Percentiles rank a stretch among this genome's conserved stretches.
Conservation (phyloP, 768 basidiomycete genomes). For the Krasilnikovozyma curviuscula region DNA sequence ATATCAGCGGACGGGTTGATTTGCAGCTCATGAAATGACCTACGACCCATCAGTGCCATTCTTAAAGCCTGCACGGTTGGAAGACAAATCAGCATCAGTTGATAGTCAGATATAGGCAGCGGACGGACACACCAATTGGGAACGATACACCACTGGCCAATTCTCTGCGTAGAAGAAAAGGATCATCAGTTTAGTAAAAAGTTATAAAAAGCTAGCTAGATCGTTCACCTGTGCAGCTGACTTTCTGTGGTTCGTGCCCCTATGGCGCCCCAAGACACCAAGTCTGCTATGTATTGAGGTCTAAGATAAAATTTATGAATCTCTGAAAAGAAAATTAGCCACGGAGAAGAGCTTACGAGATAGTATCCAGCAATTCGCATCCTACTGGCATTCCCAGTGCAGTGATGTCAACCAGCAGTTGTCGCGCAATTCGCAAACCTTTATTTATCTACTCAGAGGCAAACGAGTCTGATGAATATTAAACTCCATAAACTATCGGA, state of each 20-base stretch:
- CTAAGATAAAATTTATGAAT: background rate
- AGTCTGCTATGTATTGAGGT: constrained; percentile 19
- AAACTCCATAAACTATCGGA: no score
- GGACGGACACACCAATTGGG: constrained; percentile 42
- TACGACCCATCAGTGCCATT: constrained; percentile 79
- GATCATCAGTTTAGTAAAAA: background rate
- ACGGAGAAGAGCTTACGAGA: constrained; percentile 20
- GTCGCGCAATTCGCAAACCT: constrained; percentile 68
- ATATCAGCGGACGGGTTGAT: background rate
- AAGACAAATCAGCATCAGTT: background rate
- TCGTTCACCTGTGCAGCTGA: constrained; percentile 76
- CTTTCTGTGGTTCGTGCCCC: constrained; percentile 95
- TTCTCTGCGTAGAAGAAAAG: background rate
- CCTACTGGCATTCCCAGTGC: constrained; percentile 79
- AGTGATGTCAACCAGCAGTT: constrained; percentile 80
- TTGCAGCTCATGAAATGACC: background rate
- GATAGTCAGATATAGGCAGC: background rate
- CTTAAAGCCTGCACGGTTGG: constrained; percentile 51
- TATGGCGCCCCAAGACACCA: constrained; percentile 85
- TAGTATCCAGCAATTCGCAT: constrained; percentile 68
- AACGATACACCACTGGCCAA: constrained; percentile 82
- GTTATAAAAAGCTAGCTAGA: constrained; percentile 22
- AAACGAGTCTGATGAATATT: no score
- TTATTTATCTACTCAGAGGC: constrained; percentile 51
- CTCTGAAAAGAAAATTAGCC: background rate